These are phyloP conservation scores for Zoysia pacifica DNA, from an alignment of 176 grass and related monocot species.

Conservation along the genomic window DNA sequence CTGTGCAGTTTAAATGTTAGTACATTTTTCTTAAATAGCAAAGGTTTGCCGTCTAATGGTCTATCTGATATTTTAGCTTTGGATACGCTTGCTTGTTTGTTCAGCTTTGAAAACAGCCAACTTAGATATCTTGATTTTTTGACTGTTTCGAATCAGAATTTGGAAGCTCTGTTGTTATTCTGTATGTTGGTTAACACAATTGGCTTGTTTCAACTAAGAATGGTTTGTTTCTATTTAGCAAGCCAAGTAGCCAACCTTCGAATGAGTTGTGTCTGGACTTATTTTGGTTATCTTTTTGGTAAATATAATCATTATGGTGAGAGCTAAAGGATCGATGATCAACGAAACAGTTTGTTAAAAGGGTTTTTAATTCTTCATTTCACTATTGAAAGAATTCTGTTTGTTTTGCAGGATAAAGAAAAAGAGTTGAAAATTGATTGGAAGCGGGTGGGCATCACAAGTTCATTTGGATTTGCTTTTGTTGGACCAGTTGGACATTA, in stretches of 20 bases:
- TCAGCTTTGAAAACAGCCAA: neutral
- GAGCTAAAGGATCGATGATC: conserved; percentile 1
- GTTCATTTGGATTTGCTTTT: conserved; percentile 93
- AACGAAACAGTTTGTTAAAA: conserved; percentile 13
- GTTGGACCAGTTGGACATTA: conserved; percentile 92
- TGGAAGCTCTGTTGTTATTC: neutral
- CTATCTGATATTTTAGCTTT: conserved; percentile 19
- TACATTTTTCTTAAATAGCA: conserved; percentile 14
- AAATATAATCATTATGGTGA: conserved; percentile 4
- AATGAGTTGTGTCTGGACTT: neutral
- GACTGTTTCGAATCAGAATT: neutral
- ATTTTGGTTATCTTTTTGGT: neutral
- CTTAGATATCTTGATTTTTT: neutral
- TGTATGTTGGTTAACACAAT: neutral
- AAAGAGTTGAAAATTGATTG: conserved; percentile 92
- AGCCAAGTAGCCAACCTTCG: neutral
- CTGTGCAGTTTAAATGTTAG: neutral
- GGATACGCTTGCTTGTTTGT: conserved; percentile 20
- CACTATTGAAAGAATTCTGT: neutral
- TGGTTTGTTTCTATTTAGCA: neutral
- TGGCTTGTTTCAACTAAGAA: conserved; percentile 11
- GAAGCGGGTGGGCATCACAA: conserved; percentile 86
- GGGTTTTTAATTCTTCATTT: conserved; percentile 29
- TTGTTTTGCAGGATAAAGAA: conserved; percentile 61
- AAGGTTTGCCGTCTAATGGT: neutral